These are phyloP conservation scores for Rhinocladiella mackenziei DNA, from an alignment of 2,329 filamentous ascomycete genomes.

Conservation along the genomic window DNA sequence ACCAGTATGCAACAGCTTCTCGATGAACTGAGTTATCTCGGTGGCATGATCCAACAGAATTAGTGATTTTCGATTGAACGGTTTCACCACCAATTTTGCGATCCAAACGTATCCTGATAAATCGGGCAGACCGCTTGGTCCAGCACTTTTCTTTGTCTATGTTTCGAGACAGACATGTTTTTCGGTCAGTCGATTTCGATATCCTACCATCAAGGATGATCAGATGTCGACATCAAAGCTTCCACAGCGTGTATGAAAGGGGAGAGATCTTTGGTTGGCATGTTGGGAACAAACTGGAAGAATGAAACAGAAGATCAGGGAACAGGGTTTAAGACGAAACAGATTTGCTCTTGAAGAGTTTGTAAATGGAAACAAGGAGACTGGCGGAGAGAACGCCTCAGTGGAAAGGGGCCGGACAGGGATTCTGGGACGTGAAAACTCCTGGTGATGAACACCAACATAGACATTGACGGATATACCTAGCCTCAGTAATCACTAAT, in stretches of 20 bases:
- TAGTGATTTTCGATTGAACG: conserved; percentile 35
- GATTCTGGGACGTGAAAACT: too few relatives aligned
- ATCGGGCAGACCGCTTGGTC: not conserved
- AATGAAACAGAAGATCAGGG: not conserved
- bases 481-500: too few relatives aligned
- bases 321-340: not conserved
- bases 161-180: not conserved
- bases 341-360: too few relatives aligned
- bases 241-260: too few relatives aligned
- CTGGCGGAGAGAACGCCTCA: too few relatives aligned
- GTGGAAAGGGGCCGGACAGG: too few relatives aligned
- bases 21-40: conserved; percentile 51
- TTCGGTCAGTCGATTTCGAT: not conserved
- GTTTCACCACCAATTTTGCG: not conserved
- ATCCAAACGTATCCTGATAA: not conserved
- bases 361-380: not conserved
- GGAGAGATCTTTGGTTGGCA: not conserved
- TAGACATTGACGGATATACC: too few relatives aligned
- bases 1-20: conserved; percentile 47
- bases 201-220: too few relatives aligned
- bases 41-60: conserved; percentile 40
- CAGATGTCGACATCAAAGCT: conserved; percentile 4
- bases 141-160: not conserved
- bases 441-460: too few relatives aligned
- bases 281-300: not conserved